A percentile compares a stretch with the other conserved stretches of the same genome.
phyloP scores from a whole-genome alignment of 1,284 basidiomycete species.

The Ceratobasidium sp. region DNA sequence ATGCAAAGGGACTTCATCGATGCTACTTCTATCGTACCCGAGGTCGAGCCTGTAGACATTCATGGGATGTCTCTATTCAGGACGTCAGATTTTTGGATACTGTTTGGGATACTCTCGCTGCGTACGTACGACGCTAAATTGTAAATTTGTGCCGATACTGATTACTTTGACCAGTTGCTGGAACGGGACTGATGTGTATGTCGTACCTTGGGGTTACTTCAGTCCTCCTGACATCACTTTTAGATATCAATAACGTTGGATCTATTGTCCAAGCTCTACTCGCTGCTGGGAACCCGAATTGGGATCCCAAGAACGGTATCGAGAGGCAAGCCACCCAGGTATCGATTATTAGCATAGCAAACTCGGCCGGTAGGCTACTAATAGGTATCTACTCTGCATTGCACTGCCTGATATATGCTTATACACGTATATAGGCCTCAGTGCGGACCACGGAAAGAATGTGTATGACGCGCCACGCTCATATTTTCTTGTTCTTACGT shows the following conservation, averaged over 20 bases:
- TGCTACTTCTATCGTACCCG: conserved; percentile 10
- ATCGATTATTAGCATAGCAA: conserved; percentile 85
- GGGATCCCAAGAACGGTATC: conserved; percentile 74
- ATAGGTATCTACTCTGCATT: conserved; percentile 66
- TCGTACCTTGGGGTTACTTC: conserved; percentile 40
- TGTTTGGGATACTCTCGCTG: conserved; percentile 77
- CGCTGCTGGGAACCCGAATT: conserved; percentile 71
- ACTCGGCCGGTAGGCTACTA: conserved; percentile 82
- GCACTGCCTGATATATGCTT: background rate
- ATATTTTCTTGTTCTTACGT: conserved; percentile 77
- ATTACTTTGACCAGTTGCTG: conserved; percentile 69
- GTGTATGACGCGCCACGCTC: conserved; percentile 72
- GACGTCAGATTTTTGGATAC: conserved; percentile 77
- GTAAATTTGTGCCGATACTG: conserved; percentile 7
- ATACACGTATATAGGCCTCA: conserved; percentile 64
- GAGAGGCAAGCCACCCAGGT: conserved; percentile 89
- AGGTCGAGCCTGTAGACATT: conserved; percentile 57
- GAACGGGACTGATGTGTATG: conserved; percentile 90
- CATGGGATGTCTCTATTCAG: conserved; percentile 64
- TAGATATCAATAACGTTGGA: conserved; percentile 96
- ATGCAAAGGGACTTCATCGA: conserved; percentile 27
- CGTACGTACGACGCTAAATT: conserved; percentile 58
- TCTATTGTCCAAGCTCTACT: conserved; percentile 89
- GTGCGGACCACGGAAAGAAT: conserved; percentile 78
- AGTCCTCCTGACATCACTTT: conserved; percentile 15